Conservation (phyloP, 75 land plant genomes). For the Adiantum capillusveneris region DNA sequence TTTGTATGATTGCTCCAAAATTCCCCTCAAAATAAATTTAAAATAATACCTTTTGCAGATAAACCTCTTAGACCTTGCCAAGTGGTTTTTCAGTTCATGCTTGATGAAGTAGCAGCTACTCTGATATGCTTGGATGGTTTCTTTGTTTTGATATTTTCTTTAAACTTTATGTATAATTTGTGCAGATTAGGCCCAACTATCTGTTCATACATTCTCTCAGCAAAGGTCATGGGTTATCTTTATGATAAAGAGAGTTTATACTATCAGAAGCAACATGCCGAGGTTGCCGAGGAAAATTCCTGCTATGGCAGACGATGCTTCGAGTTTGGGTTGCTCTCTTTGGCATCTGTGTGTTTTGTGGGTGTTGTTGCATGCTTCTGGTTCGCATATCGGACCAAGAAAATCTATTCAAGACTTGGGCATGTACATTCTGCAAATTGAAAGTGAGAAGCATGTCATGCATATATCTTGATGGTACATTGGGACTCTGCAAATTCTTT, state of each 20-base stretch:
- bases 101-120: too few relatives aligned
- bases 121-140: too few relatives aligned
- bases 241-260: conserved; percentile 27
- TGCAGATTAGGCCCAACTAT: conserved; percentile 34
- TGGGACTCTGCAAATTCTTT: too few relatives aligned
- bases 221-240: conserved; percentile 31
- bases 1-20: too few relatives aligned
- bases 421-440: conserved; percentile 1
- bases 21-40: too few relatives aligned
- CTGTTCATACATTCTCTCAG: conserved; percentile 32
- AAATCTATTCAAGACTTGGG: conserved; percentile 5
- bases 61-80: too few relatives aligned
- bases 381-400: conserved; percentile 25
- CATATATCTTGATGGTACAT: too few relatives aligned
- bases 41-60: too few relatives aligned
- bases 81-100: too few relatives aligned
- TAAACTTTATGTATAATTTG: too few relatives aligned
- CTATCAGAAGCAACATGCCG: not conserved
- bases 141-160: too few relatives aligned
- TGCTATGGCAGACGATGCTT: conserved; percentile 40
- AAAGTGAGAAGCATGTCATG: too few relatives aligned
- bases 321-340: conserved; percentile 22
- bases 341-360: conserved; percentile 23
- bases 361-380: conserved; percentile 24
- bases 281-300: conserved; percentile 7